Evolutionary conservation across 768 basidiomycete genomes (phyloP), one percentile per base, ranked within the genome.

Genomic region (Ephemerocybe angulata): DNA sequence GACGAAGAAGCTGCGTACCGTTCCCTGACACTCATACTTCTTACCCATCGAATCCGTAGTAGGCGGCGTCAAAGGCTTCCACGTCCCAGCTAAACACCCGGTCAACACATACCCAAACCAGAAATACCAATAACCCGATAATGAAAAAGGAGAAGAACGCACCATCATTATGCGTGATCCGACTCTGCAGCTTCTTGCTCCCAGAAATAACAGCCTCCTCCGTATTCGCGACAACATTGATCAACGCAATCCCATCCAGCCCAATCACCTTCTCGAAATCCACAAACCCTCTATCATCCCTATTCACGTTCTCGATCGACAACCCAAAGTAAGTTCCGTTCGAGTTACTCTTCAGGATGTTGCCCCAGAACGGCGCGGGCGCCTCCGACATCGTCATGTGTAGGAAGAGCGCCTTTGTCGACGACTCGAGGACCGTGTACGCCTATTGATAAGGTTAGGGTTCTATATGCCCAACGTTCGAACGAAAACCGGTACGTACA

Each of bases 221-320:
- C 0, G 92, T 79, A 64, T 98, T 97, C 5, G 87, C 71, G 6
- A 99, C 93, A 33, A 98, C 63, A 64, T 99, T 99, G 61, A 95
- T 81, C 44, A 99, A 72, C 4, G 96, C 96, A 58, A 99, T 96
- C 0, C 97, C 97, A 67, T 98, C 95, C 47, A 99, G 71, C 10
- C 94, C 95, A 53, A 89, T 83, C 80, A 98, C 88, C 77, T 98
- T 99, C 75, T 99, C 97, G 61, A 98, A 99, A 68, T 99, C 96
- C 29, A 93, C 95, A 63, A 81, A 98, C 4, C 97, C 97, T 0
- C 73, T 66, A 0, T 82, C 73, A 66, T 99, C 87, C n/a, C 97
- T 82, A 68, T 98, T 98, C 53, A 90, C 97, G 62, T 93, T 80
- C 61, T 91, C 88, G 35, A 90, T 64, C 1, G 94, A 91, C 11